Evolutionary conservation across 495 filamentous ascomycete genomes (phyloP), one percentile per base, ranked within the genome.

Genomic region (Penicillium psychrofluorescens): DNA sequence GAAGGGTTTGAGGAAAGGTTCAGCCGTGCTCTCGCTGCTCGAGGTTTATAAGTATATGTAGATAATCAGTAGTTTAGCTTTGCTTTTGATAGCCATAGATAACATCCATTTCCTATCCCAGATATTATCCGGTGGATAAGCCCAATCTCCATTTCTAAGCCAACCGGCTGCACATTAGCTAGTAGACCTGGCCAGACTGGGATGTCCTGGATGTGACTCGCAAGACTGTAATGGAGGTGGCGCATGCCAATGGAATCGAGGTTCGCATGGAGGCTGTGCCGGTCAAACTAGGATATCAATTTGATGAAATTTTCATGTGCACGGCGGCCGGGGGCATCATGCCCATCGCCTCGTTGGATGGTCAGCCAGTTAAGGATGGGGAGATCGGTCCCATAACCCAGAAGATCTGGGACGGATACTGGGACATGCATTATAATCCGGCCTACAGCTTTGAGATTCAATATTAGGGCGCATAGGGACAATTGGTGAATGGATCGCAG

Each of bases 261-360:
- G 45, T 63, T 6, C 51, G 39, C 1, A 35, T 67, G 6, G 54
- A 67, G 35, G 27, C 44, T 29, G 57, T 65, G 6, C 65, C 65
- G 1, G 47, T 61, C 1, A 42, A 65, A 29, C 9, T 61, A 42
- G 53, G 52, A 0, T 68, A 67, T 35, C 33, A 49, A 1, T 50
- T 38, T 7, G 63, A 68, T 42, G 65, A 68, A 51, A 50, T 63
- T 7, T 63, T 68, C 27, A 63, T 67, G 59, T 63, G 57, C 36
- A 67, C 63, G 0, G 67, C 65, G 9, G 65, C 65, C 11, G 65
- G 65, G 0, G 65, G 65, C 8, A 60, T 68, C 31, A 66, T 69
- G 64, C 64, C 64, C 0, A 66, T 67, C 16, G 66, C 64, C 8
- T 38, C 10, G 7, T 50, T 69, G 14, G 66, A 69, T 49, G 66